Conservation (phyloP, 75 land plant species). For the Sequoia sempervirens region DNA sequence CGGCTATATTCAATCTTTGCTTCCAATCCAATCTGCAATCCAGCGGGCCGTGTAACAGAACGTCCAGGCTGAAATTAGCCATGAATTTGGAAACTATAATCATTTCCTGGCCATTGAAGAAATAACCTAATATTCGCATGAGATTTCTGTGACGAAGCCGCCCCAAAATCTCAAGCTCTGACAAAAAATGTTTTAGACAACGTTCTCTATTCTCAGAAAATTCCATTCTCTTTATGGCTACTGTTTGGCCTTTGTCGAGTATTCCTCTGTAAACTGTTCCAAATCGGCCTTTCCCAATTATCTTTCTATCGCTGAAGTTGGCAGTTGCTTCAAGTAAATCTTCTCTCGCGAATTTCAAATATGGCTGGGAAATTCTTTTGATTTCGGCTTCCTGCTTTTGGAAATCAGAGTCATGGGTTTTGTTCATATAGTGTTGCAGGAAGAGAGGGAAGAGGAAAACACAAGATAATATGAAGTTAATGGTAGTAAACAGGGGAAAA, state of each 20-base stretch:
- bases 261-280: too few species aligned
- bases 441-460: not conserved
- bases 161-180: not conserved
- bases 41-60: not conserved
- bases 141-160: not conserved
- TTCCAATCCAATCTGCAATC: not conserved
- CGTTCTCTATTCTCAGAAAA: too few species aligned
- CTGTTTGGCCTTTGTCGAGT: too few species aligned
- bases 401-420: too few species aligned
- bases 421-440: not conserved
- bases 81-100: too few species aligned
- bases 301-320: not conserved
- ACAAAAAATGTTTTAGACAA: too few species aligned
- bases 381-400: not conserved
- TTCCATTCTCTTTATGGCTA: too few species aligned
- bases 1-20: not conserved
- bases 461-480: not conserved
- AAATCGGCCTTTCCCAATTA: too few species aligned
- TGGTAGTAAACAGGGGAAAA: not conserved
- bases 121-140: not conserved
- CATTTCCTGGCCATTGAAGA: too few species aligned
- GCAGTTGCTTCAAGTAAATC: not conserved
- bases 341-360: not conserved
- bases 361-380: too few species aligned
- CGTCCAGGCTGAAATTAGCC: too few species aligned